phyloP scores from a whole-genome alignment of 2,329 filamentous ascomycete genomes.

The Amauroascus niger region DNA sequence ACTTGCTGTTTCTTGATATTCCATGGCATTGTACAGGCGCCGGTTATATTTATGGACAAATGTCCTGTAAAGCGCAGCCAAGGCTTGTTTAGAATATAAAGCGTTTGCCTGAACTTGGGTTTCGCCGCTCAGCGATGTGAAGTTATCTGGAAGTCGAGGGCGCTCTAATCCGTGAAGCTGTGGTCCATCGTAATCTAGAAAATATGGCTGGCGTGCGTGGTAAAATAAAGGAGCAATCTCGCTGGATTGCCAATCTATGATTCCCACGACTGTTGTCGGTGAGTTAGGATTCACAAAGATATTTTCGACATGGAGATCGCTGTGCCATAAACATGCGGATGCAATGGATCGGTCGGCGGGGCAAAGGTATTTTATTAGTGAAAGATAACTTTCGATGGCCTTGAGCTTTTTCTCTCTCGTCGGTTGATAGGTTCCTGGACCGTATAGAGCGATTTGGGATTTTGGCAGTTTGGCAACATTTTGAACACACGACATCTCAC shows the following conservation, averaged over 20 bases:
- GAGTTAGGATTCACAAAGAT: slow-evolving; percentile 26
- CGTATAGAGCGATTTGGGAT: slow-evolving; percentile 28
- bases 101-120: slow-evolving; percentile 1
- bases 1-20: slow-evolving; percentile 9
- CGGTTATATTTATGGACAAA: slow-evolving; percentile 11
- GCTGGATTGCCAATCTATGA: slow-evolving; percentile 28
- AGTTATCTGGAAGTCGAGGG: slow-evolving; percentile 14
- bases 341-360: slow-evolving; percentile 12
- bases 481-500: slow-evolving; percentile 27
- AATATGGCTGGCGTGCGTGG: slow-evolving; percentile 22
- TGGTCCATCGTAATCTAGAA: slow-evolving; percentile 24
- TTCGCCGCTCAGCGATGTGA: background rate
- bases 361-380: slow-evolving; percentile 6
- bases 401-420: slow-evolving; percentile 20
- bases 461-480: slow-evolving; percentile 23
- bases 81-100: background rate
- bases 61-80: slow-evolving; percentile 6
- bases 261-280: slow-evolving; percentile 21
- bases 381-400: slow-evolving; percentile 13
- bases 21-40: slow-evolving; percentile 7
- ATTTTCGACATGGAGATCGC: slow-evolving; percentile 26
- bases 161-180: slow-evolving; percentile 21
- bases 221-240: slow-evolving; percentile 25
- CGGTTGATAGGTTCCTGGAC: slow-evolving; percentile 32
- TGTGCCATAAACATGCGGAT: slow-evolving; percentile 28